Conservation (phyloP, 805 yeast genomes). For the Grigorovia jiainica region DNA sequence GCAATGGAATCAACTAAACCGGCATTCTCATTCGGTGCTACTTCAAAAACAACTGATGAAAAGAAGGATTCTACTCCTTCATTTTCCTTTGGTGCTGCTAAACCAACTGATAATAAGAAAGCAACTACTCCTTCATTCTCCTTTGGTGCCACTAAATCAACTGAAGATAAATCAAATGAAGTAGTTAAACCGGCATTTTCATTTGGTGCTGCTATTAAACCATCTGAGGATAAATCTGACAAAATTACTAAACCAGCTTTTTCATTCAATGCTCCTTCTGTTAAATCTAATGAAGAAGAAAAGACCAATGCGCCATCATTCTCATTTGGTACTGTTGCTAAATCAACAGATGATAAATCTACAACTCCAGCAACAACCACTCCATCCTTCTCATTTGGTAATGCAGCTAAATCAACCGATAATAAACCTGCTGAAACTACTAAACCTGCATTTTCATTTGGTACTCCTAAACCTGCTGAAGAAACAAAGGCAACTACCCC, state of each 20-base stretch:
- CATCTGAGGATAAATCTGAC: slow-evolving; percentile 5
- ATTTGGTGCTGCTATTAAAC: slow-evolving; percentile 2
- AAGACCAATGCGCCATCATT: slow-evolving; percentile 2
- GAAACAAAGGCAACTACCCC: neutral
- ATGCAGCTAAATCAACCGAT: slow-evolving; percentile 1
- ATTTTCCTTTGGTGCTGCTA: slow-evolving; percentile 5
- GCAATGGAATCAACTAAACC: slow-evolving; percentile 5
- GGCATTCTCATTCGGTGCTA: slow-evolving; percentile 9
- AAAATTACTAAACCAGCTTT: slow-evolving; percentile 7
- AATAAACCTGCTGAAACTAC: neutral
- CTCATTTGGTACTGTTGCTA: neutral
- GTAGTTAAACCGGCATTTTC: slow-evolving; percentile 5
- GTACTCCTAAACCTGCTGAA: neutral
- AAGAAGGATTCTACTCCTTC: slow-evolving; percentile 4
- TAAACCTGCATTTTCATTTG: slow-evolving; percentile 6
- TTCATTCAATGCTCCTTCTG: slow-evolving; percentile 3
- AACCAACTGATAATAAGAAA: neutral
- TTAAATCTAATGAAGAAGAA: neutral
- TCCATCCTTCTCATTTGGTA: slow-evolving; percentile 11
- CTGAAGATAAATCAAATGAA: neutral
- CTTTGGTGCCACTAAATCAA: neutral
- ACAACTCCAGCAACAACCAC: slow-evolving; percentile 1
- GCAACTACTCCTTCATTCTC: slow-evolving; percentile 5
- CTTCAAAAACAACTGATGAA: neutral
- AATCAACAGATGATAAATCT: neutral